Conservation (phyloP, 2,329 filamentous ascomycete species). For the Amesomyces nigricolor region DNA sequence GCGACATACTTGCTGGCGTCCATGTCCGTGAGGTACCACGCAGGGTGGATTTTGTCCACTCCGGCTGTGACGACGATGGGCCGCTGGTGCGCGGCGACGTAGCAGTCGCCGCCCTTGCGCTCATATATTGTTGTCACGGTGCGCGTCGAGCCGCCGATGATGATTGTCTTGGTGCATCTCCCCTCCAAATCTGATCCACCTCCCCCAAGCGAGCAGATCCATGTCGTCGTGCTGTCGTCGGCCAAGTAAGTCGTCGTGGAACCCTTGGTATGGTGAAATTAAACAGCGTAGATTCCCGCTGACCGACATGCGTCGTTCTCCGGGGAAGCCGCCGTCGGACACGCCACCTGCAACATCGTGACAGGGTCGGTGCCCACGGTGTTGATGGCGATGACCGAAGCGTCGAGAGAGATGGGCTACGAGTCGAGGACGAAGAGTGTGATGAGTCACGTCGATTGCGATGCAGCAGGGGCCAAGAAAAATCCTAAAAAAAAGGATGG, state of each 20-base stretch:
- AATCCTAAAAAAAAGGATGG: neutral
- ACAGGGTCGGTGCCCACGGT: neutral
- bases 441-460: neutral
- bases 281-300: conserved; percentile 19
- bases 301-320: conserved; percentile 21
- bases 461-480: neutral
- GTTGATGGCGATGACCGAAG: conserved; percentile 9
- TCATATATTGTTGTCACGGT: conserved; percentile 1
- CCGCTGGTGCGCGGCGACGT: conserved; percentile 12
- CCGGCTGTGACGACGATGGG: conserved; percentile 18
- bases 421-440: conserved; percentile 13
- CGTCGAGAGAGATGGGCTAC: conserved; percentile 17
- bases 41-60: neutral
- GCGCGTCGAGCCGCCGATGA: neutral
- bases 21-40: neutral
- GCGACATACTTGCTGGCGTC: neutral
- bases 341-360: conserved; percentile 10
- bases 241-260: conserved; percentile 15
- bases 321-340: conserved; percentile 13
- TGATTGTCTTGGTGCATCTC: conserved; percentile 14
- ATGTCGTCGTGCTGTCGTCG: conserved; percentile 21
- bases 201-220: conserved; percentile 11
- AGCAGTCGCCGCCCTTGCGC: conserved; percentile 4
- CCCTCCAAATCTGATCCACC: neutral
- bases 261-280: conserved; percentile 20